Percentiles rank a stretch among this genome's conserved stretches.
Evolutionary conservation across 768 basidiomycete genomes (phyloP).

Genomic region (Boletellus ananas): DNA sequence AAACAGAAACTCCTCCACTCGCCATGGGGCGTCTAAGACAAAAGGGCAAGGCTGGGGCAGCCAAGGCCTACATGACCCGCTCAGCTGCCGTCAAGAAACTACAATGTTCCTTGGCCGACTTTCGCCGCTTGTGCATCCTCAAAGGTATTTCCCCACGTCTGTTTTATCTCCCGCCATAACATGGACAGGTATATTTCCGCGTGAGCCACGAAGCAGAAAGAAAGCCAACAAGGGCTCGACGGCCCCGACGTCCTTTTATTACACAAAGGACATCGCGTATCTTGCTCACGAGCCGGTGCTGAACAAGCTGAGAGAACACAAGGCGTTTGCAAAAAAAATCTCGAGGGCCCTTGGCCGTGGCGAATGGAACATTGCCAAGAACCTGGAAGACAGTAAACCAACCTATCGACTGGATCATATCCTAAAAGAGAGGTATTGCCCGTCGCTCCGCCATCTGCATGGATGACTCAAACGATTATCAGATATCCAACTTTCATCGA

Average conservation of each 20-base stretch:
- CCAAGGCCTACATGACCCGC: constrained; percentile 88
- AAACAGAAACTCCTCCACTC: background rate
- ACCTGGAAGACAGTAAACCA: constrained; percentile 89
- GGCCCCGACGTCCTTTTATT: constrained; percentile 96
- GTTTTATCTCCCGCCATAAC: constrained; percentile 8
- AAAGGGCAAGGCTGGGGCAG: constrained; percentile 89
- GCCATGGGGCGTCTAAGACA: constrained; percentile 72
- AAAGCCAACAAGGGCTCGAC: constrained; percentile 97
- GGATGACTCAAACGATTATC: constrained; percentile 10
- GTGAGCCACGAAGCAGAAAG: constrained; percentile 89
- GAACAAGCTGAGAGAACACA: constrained; percentile 92
- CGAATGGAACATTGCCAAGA: constrained; percentile 95
- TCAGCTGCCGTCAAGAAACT: constrained; percentile 91
- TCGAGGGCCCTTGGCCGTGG: constrained; percentile 88
- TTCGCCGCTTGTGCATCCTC: constrained; percentile 92
- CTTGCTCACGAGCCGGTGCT: constrained; percentile 95
- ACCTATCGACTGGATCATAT: constrained; percentile 92
- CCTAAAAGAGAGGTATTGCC: constrained; percentile 86
- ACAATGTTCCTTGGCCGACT: constrained; percentile 95
- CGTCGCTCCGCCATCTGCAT: background rate
- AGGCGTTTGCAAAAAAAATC: constrained; percentile 96
- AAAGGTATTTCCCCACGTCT: constrained; percentile 61
- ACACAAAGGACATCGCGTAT: constrained; percentile 96
- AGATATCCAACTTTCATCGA: constrained; percentile 98
- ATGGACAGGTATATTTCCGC: constrained; percentile 85